A percentile compares a stretch with the other conserved stretches of the same genome.
Evolutionary conservation across 768 basidiomycete species (phyloP).

Genomic region (Amanita muscaria): DNA sequence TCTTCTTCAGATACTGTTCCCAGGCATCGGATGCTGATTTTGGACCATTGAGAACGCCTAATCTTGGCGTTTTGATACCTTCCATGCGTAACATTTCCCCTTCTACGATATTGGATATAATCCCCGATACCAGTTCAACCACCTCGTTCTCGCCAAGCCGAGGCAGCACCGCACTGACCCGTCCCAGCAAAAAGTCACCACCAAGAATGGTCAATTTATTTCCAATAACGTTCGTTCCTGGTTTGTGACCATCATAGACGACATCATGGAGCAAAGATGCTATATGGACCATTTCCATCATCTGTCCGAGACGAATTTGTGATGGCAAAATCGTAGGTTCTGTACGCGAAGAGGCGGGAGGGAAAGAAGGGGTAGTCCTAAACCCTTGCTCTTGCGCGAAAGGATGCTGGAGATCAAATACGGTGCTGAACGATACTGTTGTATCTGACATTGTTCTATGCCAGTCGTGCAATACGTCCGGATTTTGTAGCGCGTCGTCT

Average conservation of each 20-base stretch:
- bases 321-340: constrained; percentile 62
- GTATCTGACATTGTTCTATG: constrained; percentile 82
- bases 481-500: constrained; percentile 68
- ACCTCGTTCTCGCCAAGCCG: constrained; percentile 83
- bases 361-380: constrained; percentile 12
- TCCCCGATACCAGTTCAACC: constrained; percentile 85
- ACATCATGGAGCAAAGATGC: constrained; percentile 91
- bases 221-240: constrained; percentile 54
- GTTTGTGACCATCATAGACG: constrained; percentile 65
- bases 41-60: constrained; percentile 23
- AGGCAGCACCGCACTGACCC: constrained; percentile 81
- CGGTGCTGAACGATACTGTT: constrained; percentile 55
- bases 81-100: constrained; percentile 86
- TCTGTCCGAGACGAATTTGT: constrained; percentile 88
- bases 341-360: constrained; percentile 15
- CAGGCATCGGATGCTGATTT: constrained; percentile 41
- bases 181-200: constrained; percentile 91
- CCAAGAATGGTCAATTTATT: constrained; percentile 93
- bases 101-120: constrained; percentile 94
- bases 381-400: not conserved
- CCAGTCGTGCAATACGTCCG: constrained; percentile 84
- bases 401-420: constrained; percentile 41
- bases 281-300: constrained; percentile 97
- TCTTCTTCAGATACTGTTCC: constrained; percentile 66
- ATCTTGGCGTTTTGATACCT: constrained; percentile 34